These are phyloP conservation scores for Ceratobasidium sp. DNA, from an alignment of 1,284 basidiomycete species.

Conservation along the genomic window DNA sequence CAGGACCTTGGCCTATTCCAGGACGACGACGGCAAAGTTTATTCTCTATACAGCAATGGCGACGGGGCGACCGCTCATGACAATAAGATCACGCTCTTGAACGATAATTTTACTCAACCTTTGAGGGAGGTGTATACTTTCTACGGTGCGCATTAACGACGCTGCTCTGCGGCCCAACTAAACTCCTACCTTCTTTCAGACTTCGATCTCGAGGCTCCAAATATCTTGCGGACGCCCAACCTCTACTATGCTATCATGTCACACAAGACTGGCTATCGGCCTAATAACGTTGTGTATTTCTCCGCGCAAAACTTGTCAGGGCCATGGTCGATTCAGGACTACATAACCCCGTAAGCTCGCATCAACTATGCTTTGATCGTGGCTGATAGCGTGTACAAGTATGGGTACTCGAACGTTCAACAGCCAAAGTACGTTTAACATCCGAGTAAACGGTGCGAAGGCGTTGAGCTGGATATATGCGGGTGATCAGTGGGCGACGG, in stretches of 20 bases:
- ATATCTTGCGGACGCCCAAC: constrained; percentile 19
- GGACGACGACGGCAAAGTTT: constrained; percentile 43
- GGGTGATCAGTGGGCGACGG: constrained; percentile 48
- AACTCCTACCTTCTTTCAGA: not conserved
- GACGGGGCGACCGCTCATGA: constrained; percentile 29
- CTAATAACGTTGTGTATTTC: constrained; percentile 27
- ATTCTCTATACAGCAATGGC: constrained; percentile 38
- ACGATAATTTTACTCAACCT: constrained; percentile 23
- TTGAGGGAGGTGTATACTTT: constrained; percentile 26
- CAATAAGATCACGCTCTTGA: constrained; percentile 34
- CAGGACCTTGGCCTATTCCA: constrained; percentile 40
- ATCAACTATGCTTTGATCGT: not conserved
- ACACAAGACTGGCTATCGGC: constrained; percentile 39
- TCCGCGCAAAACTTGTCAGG: constrained; percentile 36
- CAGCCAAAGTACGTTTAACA: constrained; percentile 36
- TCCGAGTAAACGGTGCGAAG: constrained; percentile 33
- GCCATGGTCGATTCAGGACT: constrained; percentile 35
- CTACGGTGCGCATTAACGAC: not conserved
- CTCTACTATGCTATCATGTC: constrained; percentile 38
- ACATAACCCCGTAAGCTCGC: constrained; percentile 28
- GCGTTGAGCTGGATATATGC: constrained; percentile 35
- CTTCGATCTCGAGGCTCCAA: constrained; percentile 37
- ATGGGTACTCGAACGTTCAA: constrained; percentile 36
- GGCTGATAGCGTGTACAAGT: not conserved
- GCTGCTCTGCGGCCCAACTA: not conserved